Evolutionary conservation across 2,329 filamentous ascomycete genomes (phyloP).

Genomic region (Pseudogymnoascus sp.): DNA sequence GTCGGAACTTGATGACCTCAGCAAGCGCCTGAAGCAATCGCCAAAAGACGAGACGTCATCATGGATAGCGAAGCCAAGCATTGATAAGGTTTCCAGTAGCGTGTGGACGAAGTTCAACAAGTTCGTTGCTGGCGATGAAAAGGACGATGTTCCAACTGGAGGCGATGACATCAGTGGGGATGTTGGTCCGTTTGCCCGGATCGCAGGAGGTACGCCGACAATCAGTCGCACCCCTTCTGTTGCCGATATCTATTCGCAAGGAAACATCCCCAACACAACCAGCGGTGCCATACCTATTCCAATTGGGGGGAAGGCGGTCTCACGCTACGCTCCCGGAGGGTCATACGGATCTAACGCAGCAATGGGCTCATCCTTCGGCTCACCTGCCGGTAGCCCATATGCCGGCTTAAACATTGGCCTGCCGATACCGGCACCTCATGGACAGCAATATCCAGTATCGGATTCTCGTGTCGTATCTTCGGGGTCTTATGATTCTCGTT

Average conservation of each 20-base stretch:
- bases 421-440: neutral
- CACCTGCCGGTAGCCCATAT: neutral
- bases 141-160: slow-evolving; percentile 51
- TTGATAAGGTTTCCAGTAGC: slow-evolving; percentile 88
- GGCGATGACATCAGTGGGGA: slow-evolving; percentile 47
- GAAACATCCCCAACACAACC: slow-evolving; percentile 25
- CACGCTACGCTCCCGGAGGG: slow-evolving; percentile 26
- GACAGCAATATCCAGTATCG: neutral
- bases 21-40: slow-evolving; percentile 72
- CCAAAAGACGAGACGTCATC: slow-evolving; percentile 73
- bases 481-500: neutral
- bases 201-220: slow-evolving; percentile 66
- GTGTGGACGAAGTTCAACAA: slow-evolving; percentile 92
- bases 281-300: slow-evolving; percentile 18
- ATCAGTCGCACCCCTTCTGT: slow-evolving; percentile 67
- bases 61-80: slow-evolving; percentile 90
- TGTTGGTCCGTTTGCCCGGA: slow-evolving; percentile 71
- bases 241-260: slow-evolving; percentile 53
- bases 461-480: neutral
- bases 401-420: neutral
- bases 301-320: slow-evolving; percentile 18
- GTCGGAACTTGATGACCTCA: slow-evolving; percentile 70
- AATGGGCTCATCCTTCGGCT: slow-evolving; percentile 1
- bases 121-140: slow-evolving; percentile 88
- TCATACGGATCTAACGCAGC: slow-evolving; percentile 14